Conservation (phyloP, 1,284 basidiomycete genomes). For the Ganoderma meredithae region DNA sequence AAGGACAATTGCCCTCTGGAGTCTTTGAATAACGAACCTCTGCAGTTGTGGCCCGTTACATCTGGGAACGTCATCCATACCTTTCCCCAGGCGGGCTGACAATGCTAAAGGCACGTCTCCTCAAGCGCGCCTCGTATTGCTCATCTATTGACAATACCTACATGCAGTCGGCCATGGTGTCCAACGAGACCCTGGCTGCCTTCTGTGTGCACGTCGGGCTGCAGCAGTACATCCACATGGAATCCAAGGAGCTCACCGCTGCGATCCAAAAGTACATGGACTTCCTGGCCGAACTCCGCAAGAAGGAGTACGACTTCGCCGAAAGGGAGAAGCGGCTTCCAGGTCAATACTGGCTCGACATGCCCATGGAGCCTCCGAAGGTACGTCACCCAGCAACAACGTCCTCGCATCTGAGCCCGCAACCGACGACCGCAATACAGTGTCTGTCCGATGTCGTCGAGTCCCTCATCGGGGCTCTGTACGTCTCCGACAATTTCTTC, state of each 20-base stretch:
- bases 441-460: slow-evolving; percentile 80
- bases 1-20: too few species aligned
- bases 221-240: slow-evolving; percentile 65
- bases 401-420: background rate
- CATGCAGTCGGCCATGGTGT: slow-evolving; percentile 79
- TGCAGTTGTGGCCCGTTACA: slow-evolving; percentile 76
- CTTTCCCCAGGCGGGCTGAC: slow-evolving; percentile 77
- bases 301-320: slow-evolving; percentile 57
- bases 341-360: slow-evolving; percentile 78
- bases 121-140: too few species aligned
- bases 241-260: slow-evolving; percentile 56
- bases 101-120: slow-evolving; percentile 66
- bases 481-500: slow-evolving; percentile 75
- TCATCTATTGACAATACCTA: background rate
- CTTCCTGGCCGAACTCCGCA: slow-evolving; percentile 54
- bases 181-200: slow-evolving; percentile 76
- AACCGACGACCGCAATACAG: slow-evolving; percentile 44
- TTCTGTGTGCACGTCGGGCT: slow-evolving; percentile 74
- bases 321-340: slow-evolving; percentile 54
- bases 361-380: slow-evolving; percentile 71
- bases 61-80: slow-evolving; percentile 67
- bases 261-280: slow-evolving; percentile 63
- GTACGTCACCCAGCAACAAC: slow-evolving; percentile 43
- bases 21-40: too few species aligned
- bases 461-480: slow-evolving; percentile 76